phyloP scores from a whole-genome alignment of 2,329 filamentous ascomycete species.

The Pseudofabraea citricarpa region DNA sequence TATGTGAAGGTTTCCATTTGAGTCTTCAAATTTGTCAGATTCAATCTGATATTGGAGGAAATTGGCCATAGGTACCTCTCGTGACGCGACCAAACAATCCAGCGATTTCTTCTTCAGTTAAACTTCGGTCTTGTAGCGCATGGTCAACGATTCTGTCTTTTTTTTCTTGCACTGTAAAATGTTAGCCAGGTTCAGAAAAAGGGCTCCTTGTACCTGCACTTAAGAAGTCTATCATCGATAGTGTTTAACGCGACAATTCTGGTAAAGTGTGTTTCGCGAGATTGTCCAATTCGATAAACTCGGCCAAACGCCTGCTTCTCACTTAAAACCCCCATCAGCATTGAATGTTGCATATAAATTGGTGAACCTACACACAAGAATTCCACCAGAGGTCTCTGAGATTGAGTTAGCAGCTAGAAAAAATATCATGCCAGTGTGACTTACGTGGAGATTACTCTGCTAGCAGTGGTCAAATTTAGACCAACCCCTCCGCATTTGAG shows the following conservation, averaged over 20 bases:
- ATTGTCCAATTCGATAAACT: constrained; percentile 59
- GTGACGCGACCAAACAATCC: no score
- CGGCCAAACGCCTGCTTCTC: constrained; percentile 57
- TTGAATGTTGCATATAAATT: not conserved
- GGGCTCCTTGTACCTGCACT: no score
- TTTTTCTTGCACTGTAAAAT: no score
- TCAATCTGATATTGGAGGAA: no score
- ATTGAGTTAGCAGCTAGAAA: not conserved
- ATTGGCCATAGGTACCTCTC: no score
- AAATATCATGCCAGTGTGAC: not conserved
- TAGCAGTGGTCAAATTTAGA: constrained; percentile 52
- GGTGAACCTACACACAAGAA: constrained; percentile 2
- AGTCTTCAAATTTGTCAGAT: no score
- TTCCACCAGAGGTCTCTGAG: constrained; percentile 8
- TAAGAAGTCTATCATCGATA: constrained; percentile 50
- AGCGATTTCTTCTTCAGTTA: no score
- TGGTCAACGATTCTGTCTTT: no score
- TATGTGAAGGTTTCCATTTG: no score
- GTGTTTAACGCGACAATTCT: constrained; percentile 48
- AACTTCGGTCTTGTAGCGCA: no score
- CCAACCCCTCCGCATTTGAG: constrained; percentile 45
- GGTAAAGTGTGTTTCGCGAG: constrained; percentile 49
- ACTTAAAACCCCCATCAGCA: not conserved
- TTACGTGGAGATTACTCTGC: constrained; percentile 29
- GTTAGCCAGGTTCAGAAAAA: no score